Evolutionary conservation across 2,329 filamentous ascomycete species (phyloP).

Genomic region (Penicillium sp.): DNA sequence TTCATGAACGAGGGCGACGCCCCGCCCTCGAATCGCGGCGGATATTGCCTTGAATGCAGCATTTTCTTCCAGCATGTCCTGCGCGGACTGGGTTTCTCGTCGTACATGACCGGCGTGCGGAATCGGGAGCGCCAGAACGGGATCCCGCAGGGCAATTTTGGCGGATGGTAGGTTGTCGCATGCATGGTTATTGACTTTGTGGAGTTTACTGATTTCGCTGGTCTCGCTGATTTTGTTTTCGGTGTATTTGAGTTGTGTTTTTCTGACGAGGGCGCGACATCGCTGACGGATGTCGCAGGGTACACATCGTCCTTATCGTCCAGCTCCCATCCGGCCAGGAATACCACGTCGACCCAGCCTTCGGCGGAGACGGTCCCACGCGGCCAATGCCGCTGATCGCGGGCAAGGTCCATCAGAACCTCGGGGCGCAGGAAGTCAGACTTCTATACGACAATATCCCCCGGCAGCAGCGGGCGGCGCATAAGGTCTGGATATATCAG

Average conservation of each 20-base stretch:
- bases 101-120: constrained; percentile 53
- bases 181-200: too few relatives aligned
- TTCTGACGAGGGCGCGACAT: too few relatives aligned
- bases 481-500: constrained; percentile 55
- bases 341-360: constrained; percentile 58
- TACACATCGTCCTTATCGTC: constrained; percentile 58
- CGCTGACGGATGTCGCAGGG: constrained; percentile 27
- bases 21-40: constrained; percentile 45
- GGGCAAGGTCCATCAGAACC: constrained; percentile 44
- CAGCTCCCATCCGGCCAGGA: constrained; percentile 47
- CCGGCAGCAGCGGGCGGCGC: constrained; percentile 38
- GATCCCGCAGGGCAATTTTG: constrained; percentile 28
- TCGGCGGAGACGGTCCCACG: constrained; percentile 61
- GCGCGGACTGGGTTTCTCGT: constrained; percentile 51
- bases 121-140: constrained; percentile 34
- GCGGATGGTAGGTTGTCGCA: constrained; percentile 28
- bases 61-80: constrained; percentile 56
- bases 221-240: too few relatives aligned
- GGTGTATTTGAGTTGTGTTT: too few relatives aligned
- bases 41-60: constrained; percentile 61
- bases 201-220: too few relatives aligned
- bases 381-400: constrained; percentile 53
- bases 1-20: constrained; percentile 37
- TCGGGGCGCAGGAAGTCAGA: constrained; percentile 57
- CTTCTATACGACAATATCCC: constrained; percentile 51